phyloP scores from a whole-genome alignment of 805 yeast genomes.

The Lipomyces japonicus region DNA sequence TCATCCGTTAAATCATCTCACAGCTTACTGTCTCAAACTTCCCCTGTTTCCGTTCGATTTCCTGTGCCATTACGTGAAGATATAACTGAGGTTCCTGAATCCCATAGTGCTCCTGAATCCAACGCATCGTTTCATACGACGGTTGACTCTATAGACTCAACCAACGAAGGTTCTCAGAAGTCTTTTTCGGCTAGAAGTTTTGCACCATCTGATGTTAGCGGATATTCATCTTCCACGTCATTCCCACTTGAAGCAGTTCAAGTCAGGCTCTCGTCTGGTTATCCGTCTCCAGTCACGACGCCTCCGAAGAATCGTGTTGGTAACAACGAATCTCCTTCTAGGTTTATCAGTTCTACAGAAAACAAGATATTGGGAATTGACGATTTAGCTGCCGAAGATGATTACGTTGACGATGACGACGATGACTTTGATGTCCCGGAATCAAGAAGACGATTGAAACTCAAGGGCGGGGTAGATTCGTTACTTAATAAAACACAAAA shows the following conservation, averaged over 20 bases:
- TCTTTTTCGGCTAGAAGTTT: background rate
- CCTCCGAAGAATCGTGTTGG: too few relatives aligned
- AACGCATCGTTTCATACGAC: background rate
- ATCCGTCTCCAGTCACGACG: constrained; percentile 7
- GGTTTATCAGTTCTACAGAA: background rate
- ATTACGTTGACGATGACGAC: constrained; percentile 9
- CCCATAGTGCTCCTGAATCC: background rate
- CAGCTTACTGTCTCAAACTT: constrained; percentile 4
- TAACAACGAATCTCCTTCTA: constrained; percentile 1
- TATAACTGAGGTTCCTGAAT: background rate
- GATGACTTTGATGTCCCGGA: background rate
- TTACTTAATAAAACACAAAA: constrained; percentile 19
- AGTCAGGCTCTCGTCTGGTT: constrained; percentile 4
- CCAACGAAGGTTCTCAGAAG: background rate
- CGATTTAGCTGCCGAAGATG: background rate
- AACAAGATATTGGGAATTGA: background rate
- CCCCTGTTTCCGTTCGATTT: background rate
- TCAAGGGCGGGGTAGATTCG: too few relatives aligned
- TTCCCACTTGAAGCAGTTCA: constrained; percentile 13
- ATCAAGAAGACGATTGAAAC: background rate
- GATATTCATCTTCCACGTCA: constrained; percentile 6
- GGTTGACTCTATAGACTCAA: background rate
- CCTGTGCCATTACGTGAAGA: background rate
- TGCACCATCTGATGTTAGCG: background rate
- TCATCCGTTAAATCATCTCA: constrained; percentile 15